Evolutionary conservation across 768 basidiomycete species (phyloP).

Genomic region (Leccinum obscurum): DNA sequence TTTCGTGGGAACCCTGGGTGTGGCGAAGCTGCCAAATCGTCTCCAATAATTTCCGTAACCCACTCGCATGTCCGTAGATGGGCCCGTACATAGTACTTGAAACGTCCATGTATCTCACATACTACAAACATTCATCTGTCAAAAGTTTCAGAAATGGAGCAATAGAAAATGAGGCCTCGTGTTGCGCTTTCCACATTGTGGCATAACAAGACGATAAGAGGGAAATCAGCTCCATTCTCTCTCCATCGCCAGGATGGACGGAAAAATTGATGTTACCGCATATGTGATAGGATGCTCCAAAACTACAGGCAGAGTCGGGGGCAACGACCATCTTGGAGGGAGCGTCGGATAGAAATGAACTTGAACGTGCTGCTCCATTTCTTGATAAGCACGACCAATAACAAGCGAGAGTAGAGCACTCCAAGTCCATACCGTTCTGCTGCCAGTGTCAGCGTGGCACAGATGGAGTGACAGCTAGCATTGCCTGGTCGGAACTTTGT

Average conservation of each 20-base stretch:
- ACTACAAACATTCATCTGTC: too few species aligned
- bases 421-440: background rate
- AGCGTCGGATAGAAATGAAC: background rate
- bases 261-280: background rate
- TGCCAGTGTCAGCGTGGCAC: background rate
- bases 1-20: too few species aligned
- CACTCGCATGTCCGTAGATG: too few species aligned
- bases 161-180: too few species aligned
- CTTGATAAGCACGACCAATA: background rate
- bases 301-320: background rate
- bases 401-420: background rate
- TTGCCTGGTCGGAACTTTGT: background rate
- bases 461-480: background rate
- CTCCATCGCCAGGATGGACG: background rate
- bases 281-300: background rate
- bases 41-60: too few species aligned
- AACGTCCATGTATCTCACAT: too few species aligned
- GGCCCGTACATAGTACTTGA: too few species aligned
- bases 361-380: background rate
- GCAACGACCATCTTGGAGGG: background rate
- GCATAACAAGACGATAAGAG: too few species aligned
- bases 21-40: too few species aligned
- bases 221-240: background rate
- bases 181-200: background rate
- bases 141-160: too few species aligned